These are phyloP conservation scores for Chrysopogon serrulatus DNA, from an alignment of 176 grass and related monocot genomes.

Conservation along the genomic window DNA sequence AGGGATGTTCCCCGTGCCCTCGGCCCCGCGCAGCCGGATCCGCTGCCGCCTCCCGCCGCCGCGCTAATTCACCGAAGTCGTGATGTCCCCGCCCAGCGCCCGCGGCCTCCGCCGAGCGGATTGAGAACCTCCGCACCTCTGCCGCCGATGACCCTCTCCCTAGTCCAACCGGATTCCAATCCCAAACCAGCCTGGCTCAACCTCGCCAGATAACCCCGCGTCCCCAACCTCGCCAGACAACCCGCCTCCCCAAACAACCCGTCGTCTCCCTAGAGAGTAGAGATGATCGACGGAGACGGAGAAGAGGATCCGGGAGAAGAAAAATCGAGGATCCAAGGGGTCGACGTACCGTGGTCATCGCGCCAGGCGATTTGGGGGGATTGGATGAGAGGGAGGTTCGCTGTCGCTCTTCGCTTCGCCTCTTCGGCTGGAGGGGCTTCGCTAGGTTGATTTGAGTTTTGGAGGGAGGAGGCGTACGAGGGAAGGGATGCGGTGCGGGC, in stretches of 20 bases:
- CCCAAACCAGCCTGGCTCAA: background rate
- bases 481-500: background rate
- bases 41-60: background rate
- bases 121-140: background rate
- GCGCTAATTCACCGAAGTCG: background rate
- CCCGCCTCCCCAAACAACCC: background rate
- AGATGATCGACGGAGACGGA: background rate
- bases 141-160: background rate
- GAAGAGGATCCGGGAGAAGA: background rate
- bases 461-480: background rate
- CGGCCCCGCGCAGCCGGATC: background rate
- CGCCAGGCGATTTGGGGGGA: slow-evolving; percentile 4
- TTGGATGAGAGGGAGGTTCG: background rate
- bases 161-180: background rate
- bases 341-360: slow-evolving; percentile 23
- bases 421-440: background rate
- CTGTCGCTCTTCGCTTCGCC: background rate
- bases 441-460: background rate
- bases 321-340: background rate
- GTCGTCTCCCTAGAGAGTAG: background rate
- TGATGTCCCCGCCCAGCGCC: background rate
- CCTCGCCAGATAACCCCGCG: too few relatives aligned
- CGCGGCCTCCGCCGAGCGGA: background rate
- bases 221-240: too few relatives aligned
- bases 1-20: background rate